These are phyloP conservation scores for Tetratostichococcus sp. DNA, from an alignment of 139 green algal species.

Conservation along the genomic window DNA sequence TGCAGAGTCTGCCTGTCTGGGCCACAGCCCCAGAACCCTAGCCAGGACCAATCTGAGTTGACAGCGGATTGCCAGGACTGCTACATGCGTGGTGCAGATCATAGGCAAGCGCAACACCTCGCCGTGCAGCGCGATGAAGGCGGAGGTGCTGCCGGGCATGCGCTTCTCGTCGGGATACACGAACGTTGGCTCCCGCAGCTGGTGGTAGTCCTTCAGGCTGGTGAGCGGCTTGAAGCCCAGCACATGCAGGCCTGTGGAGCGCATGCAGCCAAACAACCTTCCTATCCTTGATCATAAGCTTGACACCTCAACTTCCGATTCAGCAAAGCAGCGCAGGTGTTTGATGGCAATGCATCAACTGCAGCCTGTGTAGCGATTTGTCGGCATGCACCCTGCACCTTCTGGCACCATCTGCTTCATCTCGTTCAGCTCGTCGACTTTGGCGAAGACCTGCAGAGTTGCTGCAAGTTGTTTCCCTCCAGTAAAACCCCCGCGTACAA, in stretches of 20 bases:
- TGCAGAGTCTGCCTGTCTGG: too few relatives aligned
- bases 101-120: too few relatives aligned
- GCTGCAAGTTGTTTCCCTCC: too few relatives aligned
- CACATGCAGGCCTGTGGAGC: slow-evolving; percentile 33
- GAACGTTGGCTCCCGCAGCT: slow-evolving; percentile 44
- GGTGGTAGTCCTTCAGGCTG: slow-evolving; percentile 47
- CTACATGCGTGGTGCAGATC: too few relatives aligned
- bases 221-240: slow-evolving; percentile 64
- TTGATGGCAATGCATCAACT: too few relatives aligned
- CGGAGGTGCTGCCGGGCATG: slow-evolving; percentile 28
- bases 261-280: neutral
- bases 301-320: neutral
- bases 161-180: slow-evolving; percentile 65
- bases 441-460: neutral
- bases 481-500: too few relatives aligned
- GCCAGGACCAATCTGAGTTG: too few relatives aligned
- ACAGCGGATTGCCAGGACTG: too few relatives aligned
- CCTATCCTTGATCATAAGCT: too few relatives aligned
- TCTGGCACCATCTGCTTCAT: neutral
- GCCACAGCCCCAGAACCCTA: too few relatives aligned
- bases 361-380: too few relatives aligned
- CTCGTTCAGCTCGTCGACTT: neutral
- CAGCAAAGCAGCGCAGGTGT: neutral
- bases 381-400: neutral
- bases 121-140: slow-evolving; percentile 59